Evolutionary conservation across 768 basidiomycete genomes (phyloP).

Genomic region (Pleurotus salmoneostramineus): DNA sequence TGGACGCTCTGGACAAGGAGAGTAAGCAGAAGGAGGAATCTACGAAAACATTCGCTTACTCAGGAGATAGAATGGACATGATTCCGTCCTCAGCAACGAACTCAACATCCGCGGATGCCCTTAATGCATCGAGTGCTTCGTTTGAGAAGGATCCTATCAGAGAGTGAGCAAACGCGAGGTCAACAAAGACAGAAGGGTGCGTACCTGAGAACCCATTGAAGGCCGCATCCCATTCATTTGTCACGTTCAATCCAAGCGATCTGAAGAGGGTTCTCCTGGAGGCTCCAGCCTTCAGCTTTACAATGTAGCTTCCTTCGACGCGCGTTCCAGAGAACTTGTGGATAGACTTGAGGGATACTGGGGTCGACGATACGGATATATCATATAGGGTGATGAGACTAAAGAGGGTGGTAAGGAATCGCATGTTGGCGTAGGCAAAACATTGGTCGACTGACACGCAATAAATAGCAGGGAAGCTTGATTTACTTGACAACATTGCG

Average conservation of each 20-base stretch:
- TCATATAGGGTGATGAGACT: not conserved
- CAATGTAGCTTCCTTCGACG: slow-evolving; percentile 13
- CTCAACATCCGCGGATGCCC: slow-evolving; percentile 18
- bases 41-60: slow-evolving; percentile 12
- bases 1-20: not conserved
- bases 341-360: not conserved
- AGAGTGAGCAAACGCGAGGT: not conserved
- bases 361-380: not conserved
- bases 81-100: slow-evolving; percentile 22
- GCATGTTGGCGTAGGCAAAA: not conserved
- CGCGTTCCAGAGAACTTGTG: not conserved
- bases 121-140: slow-evolving; percentile 16
- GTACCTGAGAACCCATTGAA: slow-evolving; percentile 29
- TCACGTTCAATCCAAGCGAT: slow-evolving; percentile 4
- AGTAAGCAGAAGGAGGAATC: not conserved
- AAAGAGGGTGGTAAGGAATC: not conserved
- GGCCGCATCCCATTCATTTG: slow-evolving; percentile 19
- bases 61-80: slow-evolving; percentile 17
- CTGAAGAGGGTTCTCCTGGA: slow-evolving; percentile 14
- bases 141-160: slow-evolving; percentile 13
- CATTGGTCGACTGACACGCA: too few species aligned
- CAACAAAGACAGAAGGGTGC: not conserved
- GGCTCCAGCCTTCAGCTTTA: slow-evolving; percentile 25
- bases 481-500: too few species aligned
- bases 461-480: too few species aligned